Percentiles rank a stretch among this genome's conserved stretches.
phyloP scores from a whole-genome alignment of 805 yeast species.

The Schwanniomyces pseudopolymorphus region DNA sequence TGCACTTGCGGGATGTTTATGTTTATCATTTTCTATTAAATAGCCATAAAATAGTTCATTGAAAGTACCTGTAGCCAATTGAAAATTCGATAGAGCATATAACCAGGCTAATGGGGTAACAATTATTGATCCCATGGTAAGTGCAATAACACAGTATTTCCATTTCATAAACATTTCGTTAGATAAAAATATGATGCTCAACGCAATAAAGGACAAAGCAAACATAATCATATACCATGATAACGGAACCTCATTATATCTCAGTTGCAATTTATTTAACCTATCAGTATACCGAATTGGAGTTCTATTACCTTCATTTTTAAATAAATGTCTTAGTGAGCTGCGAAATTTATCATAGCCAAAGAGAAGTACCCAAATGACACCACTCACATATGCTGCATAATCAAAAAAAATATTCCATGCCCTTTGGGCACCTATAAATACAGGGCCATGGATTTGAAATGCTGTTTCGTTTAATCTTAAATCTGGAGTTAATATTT shows the following conservation, averaged over 20 bases:
- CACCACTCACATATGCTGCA: slow-evolving; percentile 46
- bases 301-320: not conserved
- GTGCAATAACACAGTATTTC: slow-evolving; percentile 42
- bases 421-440: slow-evolving; percentile 44
- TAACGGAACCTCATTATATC: slow-evolving; percentile 40
- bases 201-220: slow-evolving; percentile 26
- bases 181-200: slow-evolving; percentile 29
- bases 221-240: slow-evolving; percentile 41
- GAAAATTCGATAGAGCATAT: slow-evolving; percentile 52
- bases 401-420: slow-evolving; percentile 50
- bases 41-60: slow-evolving; percentile 47
- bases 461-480: slow-evolving; percentile 43
- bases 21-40: slow-evolving; percentile 31
- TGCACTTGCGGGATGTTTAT: slow-evolving; percentile 46
- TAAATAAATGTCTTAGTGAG: slow-evolving; percentile 12
- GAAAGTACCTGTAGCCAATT: slow-evolving; percentile 48
- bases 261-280: slow-evolving; percentile 37
- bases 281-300: slow-evolving; percentile 29
- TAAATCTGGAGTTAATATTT: slow-evolving; percentile 36
- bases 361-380: slow-evolving; percentile 39
- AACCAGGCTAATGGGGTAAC: slow-evolving; percentile 48
- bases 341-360: slow-evolving; percentile 21
- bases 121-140: slow-evolving; percentile 40
- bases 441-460: slow-evolving; percentile 39
- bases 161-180: slow-evolving; percentile 34